Percentiles rank a stretch among this genome's conserved stretches.
Evolutionary conservation across 495 filamentous ascomycete genomes (phyloP).

Genomic region (Lindgomyces ingoldianus): DNA sequence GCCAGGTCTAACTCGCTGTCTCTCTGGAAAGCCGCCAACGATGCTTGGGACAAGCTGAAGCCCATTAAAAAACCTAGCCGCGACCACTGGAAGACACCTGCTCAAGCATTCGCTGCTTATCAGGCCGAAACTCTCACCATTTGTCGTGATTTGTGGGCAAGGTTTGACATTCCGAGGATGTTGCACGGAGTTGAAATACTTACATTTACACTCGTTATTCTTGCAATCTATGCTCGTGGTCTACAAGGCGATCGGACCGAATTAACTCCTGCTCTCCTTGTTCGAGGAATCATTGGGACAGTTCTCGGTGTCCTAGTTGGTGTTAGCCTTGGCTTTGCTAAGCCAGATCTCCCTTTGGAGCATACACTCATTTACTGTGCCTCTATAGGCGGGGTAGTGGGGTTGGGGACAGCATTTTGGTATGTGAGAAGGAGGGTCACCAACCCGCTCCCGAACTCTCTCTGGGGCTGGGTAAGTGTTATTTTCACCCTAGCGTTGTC

Average conservation of each 20-base stretch:
- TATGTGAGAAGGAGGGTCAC: constrained; percentile 51
- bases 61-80: constrained; percentile 47
- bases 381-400: constrained; percentile 63
- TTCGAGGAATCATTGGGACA: constrained; percentile 42
- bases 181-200: constrained; percentile 71
- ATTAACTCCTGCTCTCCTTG: constrained; percentile 53
- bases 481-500: constrained; percentile 81
- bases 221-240: constrained; percentile 71
- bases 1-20: constrained; percentile 55
- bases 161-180: constrained; percentile 88
- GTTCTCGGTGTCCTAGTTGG: constrained; percentile 40
- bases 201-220: constrained; percentile 60
- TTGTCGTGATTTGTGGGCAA: constrained; percentile 86
- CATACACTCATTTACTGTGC: constrained; percentile 52
- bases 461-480: constrained; percentile 85
- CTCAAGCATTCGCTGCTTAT: constrained; percentile 67
- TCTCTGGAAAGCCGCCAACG: constrained; percentile 61
- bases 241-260: constrained; percentile 55
- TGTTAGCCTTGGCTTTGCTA: constrained; percentile 27
- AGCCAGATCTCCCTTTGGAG: constrained; percentile 32
- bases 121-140: constrained; percentile 74
- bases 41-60: constrained; percentile 46
- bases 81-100: constrained; percentile 47
- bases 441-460: constrained; percentile 68
- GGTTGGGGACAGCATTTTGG: constrained; percentile 60